Conservation (phyloP, 78 protist species). For the Dictyostelium brefeldianum region DNA sequence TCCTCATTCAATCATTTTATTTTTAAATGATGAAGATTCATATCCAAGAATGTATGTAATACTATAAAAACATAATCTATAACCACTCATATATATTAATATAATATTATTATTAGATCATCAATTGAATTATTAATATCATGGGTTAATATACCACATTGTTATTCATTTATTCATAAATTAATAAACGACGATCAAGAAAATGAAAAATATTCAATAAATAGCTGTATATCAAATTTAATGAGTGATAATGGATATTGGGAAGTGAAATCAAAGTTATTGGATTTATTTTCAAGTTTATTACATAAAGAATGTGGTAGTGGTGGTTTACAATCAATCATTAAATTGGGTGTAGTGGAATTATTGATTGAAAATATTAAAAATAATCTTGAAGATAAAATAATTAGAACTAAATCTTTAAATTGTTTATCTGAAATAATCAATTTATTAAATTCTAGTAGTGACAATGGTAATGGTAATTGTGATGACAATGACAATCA, state of each 20-base stretch:
- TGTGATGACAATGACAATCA: not conserved
- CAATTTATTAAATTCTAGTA: not conserved
- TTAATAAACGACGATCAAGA: constrained; percentile 21
- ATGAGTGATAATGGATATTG: constrained; percentile 65
- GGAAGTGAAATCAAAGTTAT: constrained; percentile 44
- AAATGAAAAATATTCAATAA: constrained; percentile 42
- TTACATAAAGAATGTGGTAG: constrained; percentile 4
- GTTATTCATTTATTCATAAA: not conserved
- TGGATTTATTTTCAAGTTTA: constrained; percentile 25
- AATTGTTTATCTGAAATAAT: not conserved
- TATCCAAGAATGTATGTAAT: constrained; percentile 69
- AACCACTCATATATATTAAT: not conserved
- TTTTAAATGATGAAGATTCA: constrained; percentile 67
- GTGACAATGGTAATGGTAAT: not conserved
- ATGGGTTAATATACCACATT: constrained; percentile 32
- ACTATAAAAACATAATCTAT: not conserved
- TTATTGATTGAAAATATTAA: constrained; percentile 20
- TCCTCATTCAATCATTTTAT: constrained; percentile 44
- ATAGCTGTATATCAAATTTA: constrained; percentile 7
- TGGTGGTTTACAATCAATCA: not conserved
- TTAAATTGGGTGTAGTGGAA: not conserved
- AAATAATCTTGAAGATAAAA: constrained; percentile 44
- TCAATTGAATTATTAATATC: constrained; percentile 36
- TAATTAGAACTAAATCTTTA: constrained; percentile 29
- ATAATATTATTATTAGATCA: constrained; percentile 29